These are phyloP conservation scores for Neurospora sp. DNA, from an alignment of 495 filamentous ascomycete species.

Conservation along the genomic window DNA sequence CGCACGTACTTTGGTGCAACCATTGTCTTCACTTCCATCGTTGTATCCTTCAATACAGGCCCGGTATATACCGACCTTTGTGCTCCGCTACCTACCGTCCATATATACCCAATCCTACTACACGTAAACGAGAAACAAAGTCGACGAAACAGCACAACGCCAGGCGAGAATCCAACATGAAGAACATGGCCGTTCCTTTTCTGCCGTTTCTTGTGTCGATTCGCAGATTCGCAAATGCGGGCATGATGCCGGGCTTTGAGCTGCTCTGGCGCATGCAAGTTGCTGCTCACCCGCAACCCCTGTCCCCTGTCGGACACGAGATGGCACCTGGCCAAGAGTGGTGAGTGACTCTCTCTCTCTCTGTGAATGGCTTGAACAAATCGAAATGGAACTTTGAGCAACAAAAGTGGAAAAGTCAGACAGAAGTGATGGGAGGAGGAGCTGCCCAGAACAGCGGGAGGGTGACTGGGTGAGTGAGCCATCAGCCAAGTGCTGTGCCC, in stretches of 20 bases:
- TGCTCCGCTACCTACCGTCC: not conserved
- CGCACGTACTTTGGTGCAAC: not conserved
- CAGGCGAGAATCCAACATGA: not conserved
- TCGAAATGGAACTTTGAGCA: not conserved
- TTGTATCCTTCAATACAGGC: not conserved
- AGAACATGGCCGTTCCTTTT: not conserved
- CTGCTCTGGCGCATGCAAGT: conserved; percentile 5
- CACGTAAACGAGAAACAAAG: not conserved
- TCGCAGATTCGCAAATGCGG: not conserved
- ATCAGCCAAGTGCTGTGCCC: not conserved
- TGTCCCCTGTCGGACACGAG: conserved; percentile 26
- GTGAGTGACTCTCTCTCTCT: conserved; percentile 5
- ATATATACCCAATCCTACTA: not conserved
- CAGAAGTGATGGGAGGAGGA: not conserved
- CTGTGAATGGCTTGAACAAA: conserved; percentile 6
- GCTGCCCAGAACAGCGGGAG: not conserved
- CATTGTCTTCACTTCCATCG: not conserved
- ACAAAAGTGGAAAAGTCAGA: not conserved
- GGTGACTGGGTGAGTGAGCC: not conserved
- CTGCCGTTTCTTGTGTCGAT: not conserved
- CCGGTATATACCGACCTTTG: not conserved
- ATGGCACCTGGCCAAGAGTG: conserved; percentile 10
- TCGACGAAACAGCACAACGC: not conserved
- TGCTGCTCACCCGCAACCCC: conserved; percentile 36
- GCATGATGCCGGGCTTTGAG: not conserved